Conservation (phyloP, 345 rosid genomes). For the Heritiera littoralis region DNA sequence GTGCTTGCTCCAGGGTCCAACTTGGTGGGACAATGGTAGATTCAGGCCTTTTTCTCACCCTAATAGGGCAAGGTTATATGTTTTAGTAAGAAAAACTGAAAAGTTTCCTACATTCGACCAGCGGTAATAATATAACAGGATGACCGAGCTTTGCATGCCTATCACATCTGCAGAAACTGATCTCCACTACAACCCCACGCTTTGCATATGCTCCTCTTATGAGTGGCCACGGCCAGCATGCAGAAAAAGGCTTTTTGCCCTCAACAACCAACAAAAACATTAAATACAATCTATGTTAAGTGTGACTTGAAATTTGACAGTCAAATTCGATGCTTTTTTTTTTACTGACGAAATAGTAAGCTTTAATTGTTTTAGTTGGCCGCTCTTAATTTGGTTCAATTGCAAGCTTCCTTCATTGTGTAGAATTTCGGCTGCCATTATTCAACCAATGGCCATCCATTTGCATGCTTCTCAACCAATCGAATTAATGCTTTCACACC, state of each 20-base stretch:
- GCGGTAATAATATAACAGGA: neutral
- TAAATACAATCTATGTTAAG: neutral
- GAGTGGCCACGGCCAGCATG: constrained; percentile 15
- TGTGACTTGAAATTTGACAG: too few species aligned
- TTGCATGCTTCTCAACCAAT: too few species aligned
- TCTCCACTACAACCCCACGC: constrained; percentile 6
- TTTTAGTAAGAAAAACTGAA: neutral
- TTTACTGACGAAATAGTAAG: too few species aligned
- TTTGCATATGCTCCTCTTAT: constrained; percentile 23
- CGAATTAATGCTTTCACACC: too few species aligned
- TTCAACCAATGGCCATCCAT: too few species aligned
- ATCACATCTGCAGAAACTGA: constrained; percentile 17
- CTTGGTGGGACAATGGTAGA: constrained; percentile 13
- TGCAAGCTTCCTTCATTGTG: too few species aligned
- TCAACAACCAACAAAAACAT: constrained; percentile 10
- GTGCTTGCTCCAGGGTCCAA: constrained; percentile 7
- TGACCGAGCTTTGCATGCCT: constrained; percentile 5
- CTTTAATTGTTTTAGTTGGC: too few species aligned
- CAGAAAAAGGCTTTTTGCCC: constrained; percentile 7
- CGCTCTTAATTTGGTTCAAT: too few species aligned
- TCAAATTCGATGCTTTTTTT: too few species aligned
- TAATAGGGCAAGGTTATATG: neutral
- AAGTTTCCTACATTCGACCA: neutral
- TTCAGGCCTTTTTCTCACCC: neutral
- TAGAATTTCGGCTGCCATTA: too few species aligned